phyloP scores from a whole-genome alignment of 805 yeast species.

The Saccharomycopsis malanga region DNA sequence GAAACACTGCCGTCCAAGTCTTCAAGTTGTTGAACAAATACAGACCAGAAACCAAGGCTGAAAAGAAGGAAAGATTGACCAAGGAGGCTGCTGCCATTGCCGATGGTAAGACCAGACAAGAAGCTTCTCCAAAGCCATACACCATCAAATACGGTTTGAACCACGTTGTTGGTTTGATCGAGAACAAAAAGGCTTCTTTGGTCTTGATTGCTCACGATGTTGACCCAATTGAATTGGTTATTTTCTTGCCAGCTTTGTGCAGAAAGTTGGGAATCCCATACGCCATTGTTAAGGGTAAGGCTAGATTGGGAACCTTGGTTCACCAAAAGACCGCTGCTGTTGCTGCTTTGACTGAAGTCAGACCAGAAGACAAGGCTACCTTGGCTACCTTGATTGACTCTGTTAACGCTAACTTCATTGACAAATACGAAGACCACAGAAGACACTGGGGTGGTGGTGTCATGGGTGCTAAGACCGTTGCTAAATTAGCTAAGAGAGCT shows the following conservation, averaged over 20 bases:
- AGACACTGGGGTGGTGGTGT: conserved; percentile 99
- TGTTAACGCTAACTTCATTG: conserved; percentile 86
- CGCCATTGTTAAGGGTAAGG: conserved; percentile 97
- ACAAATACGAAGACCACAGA: conserved; percentile 92
- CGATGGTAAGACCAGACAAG: conserved; percentile 95
- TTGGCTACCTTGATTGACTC: conserved; percentile 90
- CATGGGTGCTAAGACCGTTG: conserved; percentile 91
- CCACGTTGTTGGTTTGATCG: conserved; percentile 96
- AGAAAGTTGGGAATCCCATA: conserved; percentile 99
- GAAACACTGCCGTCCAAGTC: conserved; percentile 96
- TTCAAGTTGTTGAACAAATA: conserved; percentile 97
- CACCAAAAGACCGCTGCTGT: conserved; percentile 97
- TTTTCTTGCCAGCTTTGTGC: conserved; percentile 97
- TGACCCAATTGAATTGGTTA: conserved; percentile 96
- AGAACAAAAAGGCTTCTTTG: conserved; percentile 97
- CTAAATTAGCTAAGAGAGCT: conserved; percentile 72
- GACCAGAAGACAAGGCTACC: conserved; percentile 90
- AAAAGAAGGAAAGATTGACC: conserved; percentile 98
- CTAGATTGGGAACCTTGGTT: conserved; percentile 94
- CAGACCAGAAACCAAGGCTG: conserved; percentile 96
- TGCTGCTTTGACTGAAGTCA: conserved; percentile 94
- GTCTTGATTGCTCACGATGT: conserved; percentile 98
- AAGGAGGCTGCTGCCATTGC: conserved; percentile 99
- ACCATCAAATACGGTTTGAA: conserved; percentile 97
- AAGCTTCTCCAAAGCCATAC: conserved; percentile 94